Evolutionary conservation across 148 eudicot species (phyloP).

Genomic region (Amaranthus hypochondriacus): DNA sequence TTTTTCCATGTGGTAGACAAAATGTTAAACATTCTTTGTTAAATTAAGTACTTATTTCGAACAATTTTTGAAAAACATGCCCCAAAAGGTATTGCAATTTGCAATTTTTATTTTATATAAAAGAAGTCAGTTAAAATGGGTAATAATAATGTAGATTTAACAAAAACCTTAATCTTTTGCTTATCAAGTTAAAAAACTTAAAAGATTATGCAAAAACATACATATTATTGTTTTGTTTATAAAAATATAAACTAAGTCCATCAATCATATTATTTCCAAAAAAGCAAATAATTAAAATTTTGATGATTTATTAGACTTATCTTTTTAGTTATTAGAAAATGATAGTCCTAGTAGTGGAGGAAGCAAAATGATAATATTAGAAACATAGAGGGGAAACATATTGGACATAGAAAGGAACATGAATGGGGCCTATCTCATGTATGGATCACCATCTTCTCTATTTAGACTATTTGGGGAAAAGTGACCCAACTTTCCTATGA

Average conservation of each 20-base stretch:
- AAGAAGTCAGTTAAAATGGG: no score
- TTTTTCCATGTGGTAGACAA: no score
- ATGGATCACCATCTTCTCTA: neutral
- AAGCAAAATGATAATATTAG: constrained; percentile 1
- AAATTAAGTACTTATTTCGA: no score
- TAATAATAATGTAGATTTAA: no score
- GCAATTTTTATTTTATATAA: no score
- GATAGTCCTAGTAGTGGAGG: neutral
- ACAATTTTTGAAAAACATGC: no score
- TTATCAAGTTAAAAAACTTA: no score
- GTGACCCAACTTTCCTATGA: constrained; percentile 6
- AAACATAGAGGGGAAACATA: constrained; percentile 2
- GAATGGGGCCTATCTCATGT: neutral
- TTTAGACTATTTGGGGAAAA: constrained; percentile 5
- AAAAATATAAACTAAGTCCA: neutral
- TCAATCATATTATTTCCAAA: neutral
- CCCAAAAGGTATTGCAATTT: no score
- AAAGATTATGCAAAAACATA: no score
- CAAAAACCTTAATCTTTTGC: no score
- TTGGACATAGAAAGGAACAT: constrained; percentile 1
- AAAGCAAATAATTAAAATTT: neutral
- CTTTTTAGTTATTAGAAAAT: neutral
- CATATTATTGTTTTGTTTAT: neutral
- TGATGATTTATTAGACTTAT: neutral
- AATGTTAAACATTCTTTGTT: no score